These are phyloP conservation scores for Bretziella fagacearum DNA, from an alignment of 2,329 filamentous ascomycete genomes.

Conservation along the genomic window DNA sequence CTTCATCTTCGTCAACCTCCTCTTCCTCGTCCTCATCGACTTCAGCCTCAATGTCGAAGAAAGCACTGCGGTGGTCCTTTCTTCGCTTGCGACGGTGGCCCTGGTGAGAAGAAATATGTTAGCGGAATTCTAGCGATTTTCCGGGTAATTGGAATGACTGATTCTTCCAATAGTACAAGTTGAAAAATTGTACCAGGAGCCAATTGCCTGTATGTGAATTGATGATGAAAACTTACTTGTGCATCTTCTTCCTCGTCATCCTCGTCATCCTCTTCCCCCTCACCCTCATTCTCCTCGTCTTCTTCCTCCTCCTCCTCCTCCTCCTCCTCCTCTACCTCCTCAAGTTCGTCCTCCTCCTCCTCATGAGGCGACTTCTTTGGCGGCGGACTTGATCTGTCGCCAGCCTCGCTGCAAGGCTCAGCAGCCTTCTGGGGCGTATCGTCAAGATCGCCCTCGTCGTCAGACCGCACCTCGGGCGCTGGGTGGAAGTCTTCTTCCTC, in stretches of 20 bases:
- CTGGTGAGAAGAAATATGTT: slow-evolving; percentile 20
- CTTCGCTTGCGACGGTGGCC: slow-evolving; percentile 65
- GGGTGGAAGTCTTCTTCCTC: slow-evolving; percentile 90
- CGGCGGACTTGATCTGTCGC: slow-evolving; percentile 7
- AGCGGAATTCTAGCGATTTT: not conserved
- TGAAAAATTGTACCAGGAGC: no score
- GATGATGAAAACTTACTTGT: slow-evolving; percentile 34
- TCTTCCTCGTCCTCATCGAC: slow-evolving; percentile 84
- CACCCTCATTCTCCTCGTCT: slow-evolving; percentile 22
- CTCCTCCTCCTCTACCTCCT: slow-evolving; percentile 17
- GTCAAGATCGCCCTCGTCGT: slow-evolving; percentile 45
- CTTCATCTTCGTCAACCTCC: slow-evolving; percentile 77
- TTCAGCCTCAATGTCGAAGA: slow-evolving; percentile 96
- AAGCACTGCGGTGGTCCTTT: slow-evolving; percentile 59
- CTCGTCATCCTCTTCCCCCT: slow-evolving; percentile 24
- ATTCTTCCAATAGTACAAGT: no score
- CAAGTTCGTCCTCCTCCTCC: slow-evolving; percentile 12
- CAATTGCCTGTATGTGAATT: not conserved
- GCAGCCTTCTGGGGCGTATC: slow-evolving; percentile 21
- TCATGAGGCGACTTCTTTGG: slow-evolving; percentile 8
- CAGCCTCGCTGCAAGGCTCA: slow-evolving; percentile 16
- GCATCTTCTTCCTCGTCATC: slow-evolving; percentile 39
- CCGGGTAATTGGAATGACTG: no score
- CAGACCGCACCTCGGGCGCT: slow-evolving; percentile 53
- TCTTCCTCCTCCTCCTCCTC: slow-evolving; percentile 26